Base-by-base conservation (phyloP, 768 basidiomycete genomes). In the Boletus tylopilopsis region DNA sequence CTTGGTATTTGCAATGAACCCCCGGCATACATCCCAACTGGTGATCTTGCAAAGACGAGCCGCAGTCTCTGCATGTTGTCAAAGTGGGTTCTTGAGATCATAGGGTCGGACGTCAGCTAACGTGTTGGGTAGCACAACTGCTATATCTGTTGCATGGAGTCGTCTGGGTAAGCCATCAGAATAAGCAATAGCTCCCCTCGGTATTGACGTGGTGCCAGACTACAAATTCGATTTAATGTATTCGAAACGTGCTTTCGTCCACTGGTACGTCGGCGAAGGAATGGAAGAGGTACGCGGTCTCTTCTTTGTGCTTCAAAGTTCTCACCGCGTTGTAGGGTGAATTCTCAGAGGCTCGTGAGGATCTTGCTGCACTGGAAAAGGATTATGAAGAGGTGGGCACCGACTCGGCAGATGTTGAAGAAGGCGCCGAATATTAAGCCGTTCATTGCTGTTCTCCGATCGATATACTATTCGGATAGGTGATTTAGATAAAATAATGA, bases 201-300 rank as follows among this genome's bases (percentile, higher is more conserved):
- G 18, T 19, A 35, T 30, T 65, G 40, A 63, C 39, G 12, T 25
- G 18, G 5, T 23, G 32, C 30, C 55, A 82, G 95, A 98, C 73
- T 87, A 95, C 78, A 98, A 98, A 72, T 98, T 98, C 71, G 95
- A 98, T 68, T 81, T 98, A 60, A 84, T 98, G 71, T 98, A 95
- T 78, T 94, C 94, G 54, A 96, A 91, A 71, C 89, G 90, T 69
- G 90, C 90, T 41, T 91, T 91, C 56, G 86, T 89, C 22, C 87
- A 90, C 69, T 89, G 92, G 93, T 95, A 94, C 64, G 94, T 96
- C 55, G 94, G 94, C 66, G 94, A 98, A 74, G 95, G 95, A 77
- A 97, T 98, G 95, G 95, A 97, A 68, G 95, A 98, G 77, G 81
- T 75, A 53, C 27, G 68, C 56, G 9, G 8, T 44, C 42, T 47